Evolutionary conservation across 306 rosid species (phyloP).

Genomic region (Geum urbanum): DNA sequence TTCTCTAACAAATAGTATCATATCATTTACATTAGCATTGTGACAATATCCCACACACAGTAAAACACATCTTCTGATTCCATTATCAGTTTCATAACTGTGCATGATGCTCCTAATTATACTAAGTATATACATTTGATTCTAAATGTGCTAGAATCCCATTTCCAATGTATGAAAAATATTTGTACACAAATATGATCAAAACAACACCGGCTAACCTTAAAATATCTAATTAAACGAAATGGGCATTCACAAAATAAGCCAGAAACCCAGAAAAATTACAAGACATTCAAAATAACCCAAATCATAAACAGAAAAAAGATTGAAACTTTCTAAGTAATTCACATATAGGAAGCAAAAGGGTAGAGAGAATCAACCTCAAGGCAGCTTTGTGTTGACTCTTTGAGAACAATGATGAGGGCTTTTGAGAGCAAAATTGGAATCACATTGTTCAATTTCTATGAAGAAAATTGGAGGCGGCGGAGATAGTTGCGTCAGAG

Average conservation of each 20-base stretch:
- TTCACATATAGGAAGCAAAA: not conserved
- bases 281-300: not conserved
- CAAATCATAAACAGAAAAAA: slow-evolving; percentile 1
- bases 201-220: not conserved
- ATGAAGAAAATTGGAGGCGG: too few relatives aligned
- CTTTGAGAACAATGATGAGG: not conserved
- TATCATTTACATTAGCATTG: not conserved
- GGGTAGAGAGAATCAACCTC: not conserved
- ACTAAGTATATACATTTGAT: not conserved
- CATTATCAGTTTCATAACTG: not conserved
- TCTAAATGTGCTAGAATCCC: not conserved
- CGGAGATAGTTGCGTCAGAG: too few relatives aligned
- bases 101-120: not conserved
- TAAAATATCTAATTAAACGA: not conserved
- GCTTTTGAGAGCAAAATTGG: not conserved
- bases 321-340: not conserved
- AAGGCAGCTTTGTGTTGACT: not conserved
- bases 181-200: not conserved
- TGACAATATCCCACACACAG: not conserved
- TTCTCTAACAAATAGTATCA: slow-evolving; percentile 2
- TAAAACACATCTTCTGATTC: too few relatives aligned
- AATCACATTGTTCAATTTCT: not conserved
- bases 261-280: slow-evolving; percentile 1
- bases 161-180: not conserved
- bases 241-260: not conserved